Conservation (phyloP, 1,139 yeast species). For the Taphrina sp. region DNA sequence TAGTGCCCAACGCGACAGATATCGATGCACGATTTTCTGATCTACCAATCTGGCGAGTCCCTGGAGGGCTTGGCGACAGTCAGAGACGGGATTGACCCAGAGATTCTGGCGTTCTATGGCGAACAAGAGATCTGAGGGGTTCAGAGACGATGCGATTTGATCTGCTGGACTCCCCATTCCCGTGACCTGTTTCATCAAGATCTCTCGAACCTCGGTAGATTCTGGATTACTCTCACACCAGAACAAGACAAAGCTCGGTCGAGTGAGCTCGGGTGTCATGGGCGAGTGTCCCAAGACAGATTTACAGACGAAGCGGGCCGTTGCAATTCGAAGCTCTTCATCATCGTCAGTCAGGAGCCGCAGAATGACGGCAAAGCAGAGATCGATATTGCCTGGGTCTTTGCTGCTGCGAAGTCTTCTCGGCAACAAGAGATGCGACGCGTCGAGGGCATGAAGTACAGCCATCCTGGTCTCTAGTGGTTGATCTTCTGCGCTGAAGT, state of each 20-base stretch:
- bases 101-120: constrained; percentile 26
- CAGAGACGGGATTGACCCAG: constrained; percentile 19
- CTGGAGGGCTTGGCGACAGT: constrained; percentile 14
- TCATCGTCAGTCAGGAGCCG: constrained; percentile 20
- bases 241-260: background rate
- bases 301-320: background rate
- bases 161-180: background rate
- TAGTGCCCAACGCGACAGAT: background rate
- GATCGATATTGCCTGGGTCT: background rate
- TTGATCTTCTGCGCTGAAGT: background rate
- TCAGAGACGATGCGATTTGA: background rate
- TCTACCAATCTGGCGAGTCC: background rate
- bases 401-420: background rate
- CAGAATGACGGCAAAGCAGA: background rate
- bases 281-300: background rate
- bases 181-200: background rate
- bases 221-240: background rate
- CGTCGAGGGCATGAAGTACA: background rate
- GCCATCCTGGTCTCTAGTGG: constrained; percentile 1
- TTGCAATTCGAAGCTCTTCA: constrained; percentile 8
- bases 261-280: constrained; percentile 1
- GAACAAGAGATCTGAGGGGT: constrained; percentile 19
- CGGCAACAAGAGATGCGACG: background rate
- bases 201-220: background rate
- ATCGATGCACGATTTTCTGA: background rate